A percentile compares a stretch with the other conserved stretches of the same genome.
Conservation (phyloP, 2,329 filamentous ascomycete species). For the Claviceps digitariae region DNA sequence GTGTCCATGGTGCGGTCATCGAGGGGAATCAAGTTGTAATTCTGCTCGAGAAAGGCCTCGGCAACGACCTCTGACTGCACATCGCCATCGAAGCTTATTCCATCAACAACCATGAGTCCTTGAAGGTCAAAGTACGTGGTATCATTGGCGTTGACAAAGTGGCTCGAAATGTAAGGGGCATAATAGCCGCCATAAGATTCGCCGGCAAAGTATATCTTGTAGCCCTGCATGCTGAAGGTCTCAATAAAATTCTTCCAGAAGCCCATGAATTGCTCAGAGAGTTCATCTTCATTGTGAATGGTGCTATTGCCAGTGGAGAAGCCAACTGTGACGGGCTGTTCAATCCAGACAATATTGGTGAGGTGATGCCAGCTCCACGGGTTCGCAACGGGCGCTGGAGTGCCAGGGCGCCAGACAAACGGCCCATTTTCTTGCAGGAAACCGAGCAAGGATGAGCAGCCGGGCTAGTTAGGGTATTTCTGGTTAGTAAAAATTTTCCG, state of each 20-base stretch:
- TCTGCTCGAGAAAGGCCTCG: constrained; percentile 47
- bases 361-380: constrained; percentile 50
- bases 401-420: constrained; percentile 58
- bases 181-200: constrained; percentile 56
- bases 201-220: constrained; percentile 60
- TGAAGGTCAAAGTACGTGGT: constrained; percentile 53
- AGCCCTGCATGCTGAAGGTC: constrained; percentile 52
- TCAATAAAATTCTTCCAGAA: constrained; percentile 71
- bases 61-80: constrained; percentile 33
- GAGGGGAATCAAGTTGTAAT: constrained; percentile 45
- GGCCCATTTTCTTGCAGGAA: constrained; percentile 68
- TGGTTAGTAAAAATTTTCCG: background rate
- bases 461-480: constrained; percentile 19
- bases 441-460: constrained; percentile 49
- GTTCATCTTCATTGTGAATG: constrained; percentile 51
- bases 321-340: constrained; percentile 54
- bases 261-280: constrained; percentile 58
- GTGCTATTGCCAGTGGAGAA: constrained; percentile 53
- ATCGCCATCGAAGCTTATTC: constrained; percentile 40
- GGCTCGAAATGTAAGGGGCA: constrained; percentile 58
- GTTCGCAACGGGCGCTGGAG: constrained; percentile 49
- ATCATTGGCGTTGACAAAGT: constrained; percentile 56
- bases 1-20: constrained; percentile 43
- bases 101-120: constrained; percentile 62
- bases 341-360: constrained; percentile 51